Conservation (phyloP, 208 protist genomes). For the Borovskyia barvae region DNA sequence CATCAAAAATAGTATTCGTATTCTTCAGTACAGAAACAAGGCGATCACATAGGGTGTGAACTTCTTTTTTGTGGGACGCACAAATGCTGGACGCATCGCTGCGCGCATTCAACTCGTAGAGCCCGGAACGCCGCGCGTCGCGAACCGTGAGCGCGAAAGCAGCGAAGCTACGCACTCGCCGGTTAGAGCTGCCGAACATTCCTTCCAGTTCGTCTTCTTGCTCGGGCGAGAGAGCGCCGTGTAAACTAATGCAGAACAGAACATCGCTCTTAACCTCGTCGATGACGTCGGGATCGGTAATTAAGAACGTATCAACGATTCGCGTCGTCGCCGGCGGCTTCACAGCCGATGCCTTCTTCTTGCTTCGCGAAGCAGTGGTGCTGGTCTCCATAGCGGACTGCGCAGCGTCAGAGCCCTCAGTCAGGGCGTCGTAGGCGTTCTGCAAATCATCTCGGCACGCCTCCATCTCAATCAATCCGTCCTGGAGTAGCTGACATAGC, state of each 20-base stretch:
- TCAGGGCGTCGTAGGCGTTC: conserved; percentile 22
- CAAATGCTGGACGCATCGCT: conserved; percentile 54
- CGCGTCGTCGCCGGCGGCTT: conserved; percentile 13
- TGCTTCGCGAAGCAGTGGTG: conserved; percentile 3
- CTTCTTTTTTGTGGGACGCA: conserved; percentile 19
- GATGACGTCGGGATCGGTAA: conserved; percentile 40
- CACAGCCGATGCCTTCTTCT: conserved; percentile 10
- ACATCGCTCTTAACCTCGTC: conserved; percentile 77
- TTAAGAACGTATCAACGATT: conserved; percentile 12
- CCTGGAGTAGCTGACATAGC: conserved; percentile 36
- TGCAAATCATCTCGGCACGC: conserved; percentile 30
- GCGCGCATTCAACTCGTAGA: conserved; percentile 3
- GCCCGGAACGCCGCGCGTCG: not conserved
- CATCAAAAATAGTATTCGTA: conserved; percentile 59
- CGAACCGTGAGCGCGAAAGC: conserved; percentile 27
- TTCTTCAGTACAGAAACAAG: conserved; percentile 62
- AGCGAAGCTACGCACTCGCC: conserved; percentile 48
- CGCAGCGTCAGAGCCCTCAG: conserved; percentile 9
- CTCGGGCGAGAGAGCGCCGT: conserved; percentile 27
- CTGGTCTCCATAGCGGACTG: conserved; percentile 1
- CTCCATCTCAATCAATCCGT: conserved; percentile 22
- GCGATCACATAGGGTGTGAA: conserved; percentile 35
- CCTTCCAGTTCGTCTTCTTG: conserved; percentile 14
- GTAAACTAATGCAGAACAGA: conserved; percentile 58
- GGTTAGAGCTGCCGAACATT: conserved; percentile 21